Percentiles rank a stretch among this genome's conserved stretches.
Evolutionary conservation across 2,329 filamentous ascomycete genomes (phyloP).

Genomic region (Fusarium concolor): DNA sequence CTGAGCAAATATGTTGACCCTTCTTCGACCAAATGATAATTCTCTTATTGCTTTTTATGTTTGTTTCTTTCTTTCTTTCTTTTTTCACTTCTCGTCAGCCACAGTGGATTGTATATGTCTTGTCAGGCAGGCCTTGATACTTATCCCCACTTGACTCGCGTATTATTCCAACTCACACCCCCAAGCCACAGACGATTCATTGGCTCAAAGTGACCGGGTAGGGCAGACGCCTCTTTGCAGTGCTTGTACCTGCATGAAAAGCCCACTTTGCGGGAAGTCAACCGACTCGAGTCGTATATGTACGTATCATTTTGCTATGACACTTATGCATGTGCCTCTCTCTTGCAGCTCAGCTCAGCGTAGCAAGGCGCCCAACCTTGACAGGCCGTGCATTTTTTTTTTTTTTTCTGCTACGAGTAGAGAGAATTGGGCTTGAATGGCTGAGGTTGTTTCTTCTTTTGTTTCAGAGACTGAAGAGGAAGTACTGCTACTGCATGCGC

Average conservation of each 20-base stretch:
- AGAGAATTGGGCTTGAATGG: neutral
- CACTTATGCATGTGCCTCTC: slow-evolving; percentile 18
- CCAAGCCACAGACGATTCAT: slow-evolving; percentile 27
- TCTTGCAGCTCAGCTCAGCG: slow-evolving; percentile 30
- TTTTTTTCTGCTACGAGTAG: neutral
- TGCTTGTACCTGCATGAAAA: slow-evolving; percentile 39
- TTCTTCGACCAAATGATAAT: neutral
- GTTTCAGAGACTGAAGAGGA: slow-evolving; percentile 18
- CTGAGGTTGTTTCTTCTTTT: neutral
- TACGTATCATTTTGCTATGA: slow-evolving; percentile 6
- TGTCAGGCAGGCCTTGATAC: neutral
- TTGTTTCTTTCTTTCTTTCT: neutral
- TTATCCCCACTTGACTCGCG: slow-evolving; percentile 19
- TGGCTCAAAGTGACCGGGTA: slow-evolving; percentile 24
- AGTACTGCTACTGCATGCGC: slow-evolving; percentile 3
- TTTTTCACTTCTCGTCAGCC: neutral
- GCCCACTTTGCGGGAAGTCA: slow-evolving; percentile 38
- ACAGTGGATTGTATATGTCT: neutral
- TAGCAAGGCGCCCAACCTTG: slow-evolving; percentile 18
- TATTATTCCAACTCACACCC: slow-evolving; percentile 10
- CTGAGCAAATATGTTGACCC: slow-evolving; percentile 12
- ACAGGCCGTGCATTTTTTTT: slow-evolving; percentile 5
- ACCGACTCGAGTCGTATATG: slow-evolving; percentile 31
- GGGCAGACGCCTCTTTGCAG: slow-evolving; percentile 28
- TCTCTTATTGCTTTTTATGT: slow-evolving; percentile 1